Evolutionary conservation across 140 eudicot species (phyloP), one percentile per base, ranked within the genome.

Genomic region (Flaveria floridana): DNA sequence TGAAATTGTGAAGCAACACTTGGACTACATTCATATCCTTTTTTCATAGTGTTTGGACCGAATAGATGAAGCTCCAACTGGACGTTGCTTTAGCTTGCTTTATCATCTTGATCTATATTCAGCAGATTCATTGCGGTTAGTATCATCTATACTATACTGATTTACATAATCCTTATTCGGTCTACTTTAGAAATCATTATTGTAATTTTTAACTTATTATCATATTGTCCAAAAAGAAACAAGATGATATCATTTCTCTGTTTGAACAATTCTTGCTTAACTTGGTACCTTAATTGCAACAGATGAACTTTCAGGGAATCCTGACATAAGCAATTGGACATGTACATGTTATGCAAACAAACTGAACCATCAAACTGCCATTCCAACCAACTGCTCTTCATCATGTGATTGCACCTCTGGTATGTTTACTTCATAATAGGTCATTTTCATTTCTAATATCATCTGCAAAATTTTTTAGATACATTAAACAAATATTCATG

Each of bases 331-430:
- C 76, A 87, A 76, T 68, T 94, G 99, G 99, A 89, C 84, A 44
- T 94, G 99, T 82, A 76, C 84, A 52, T 94, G 99, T 75, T 79
- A 85, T n/a, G 76, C 85, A 21, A 69, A 73, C 69, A 66, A 81
- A 73, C 78, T 30, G 74, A 88, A 82, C 75, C 78, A 68, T 59
- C 82, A 65, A 65, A 63, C 72, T 67, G 18, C 47, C 47, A 55
- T 80, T 74, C 72, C 83, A 64, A 44, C 83, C 56, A 86, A 86
- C 82, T 94, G 99, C 80, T 83, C 89, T 71, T 58, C 91, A 19
- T 90, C 99, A 73, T 94, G 99, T 68, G 86, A 85, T 77, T 94
- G 99, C 84, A 82, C 61, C 81, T 84, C 83, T 16, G 96, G 98
- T 93, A 93, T 52, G 75, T 42, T 65, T 37, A 12, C 71, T 11